Evolutionary conservation across 768 basidiomycete species (phyloP).

Genomic region (Phlebiopsis flavidoalba): DNA sequence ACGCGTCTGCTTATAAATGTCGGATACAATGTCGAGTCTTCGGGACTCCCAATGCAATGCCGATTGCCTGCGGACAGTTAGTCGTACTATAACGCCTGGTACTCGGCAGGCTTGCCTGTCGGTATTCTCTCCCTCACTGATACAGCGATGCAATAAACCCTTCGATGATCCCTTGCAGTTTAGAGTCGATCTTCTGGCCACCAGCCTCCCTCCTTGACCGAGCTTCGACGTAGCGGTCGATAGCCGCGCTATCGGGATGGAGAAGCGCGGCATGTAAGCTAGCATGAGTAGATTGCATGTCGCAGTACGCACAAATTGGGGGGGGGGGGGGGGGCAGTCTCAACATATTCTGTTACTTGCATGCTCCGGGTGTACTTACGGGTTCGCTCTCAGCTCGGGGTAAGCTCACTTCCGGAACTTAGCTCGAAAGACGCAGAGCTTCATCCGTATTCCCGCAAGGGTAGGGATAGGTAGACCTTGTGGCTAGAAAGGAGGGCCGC

Average conservation of each 20-base stretch:
- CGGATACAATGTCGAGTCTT: constrained; percentile 80
- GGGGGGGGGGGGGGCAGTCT: too few relatives aligned
- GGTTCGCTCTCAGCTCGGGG: constrained; percentile 72
- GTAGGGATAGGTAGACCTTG: constrained; percentile 98
- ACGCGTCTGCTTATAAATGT: constrained; percentile 65
- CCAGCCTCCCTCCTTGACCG: constrained; percentile 51
- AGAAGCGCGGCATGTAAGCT: neutral
- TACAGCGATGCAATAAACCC: constrained; percentile 82
- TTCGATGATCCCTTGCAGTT: constrained; percentile 82
- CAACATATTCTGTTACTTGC: constrained; percentile 91
- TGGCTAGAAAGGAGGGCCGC: constrained; percentile 94
- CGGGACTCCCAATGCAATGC: constrained; percentile 91
- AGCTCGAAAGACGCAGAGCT: constrained; percentile 92
- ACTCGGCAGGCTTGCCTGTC: constrained; percentile 59
- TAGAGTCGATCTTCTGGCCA: constrained; percentile 67
- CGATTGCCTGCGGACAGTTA: constrained; percentile 62
- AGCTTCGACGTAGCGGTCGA: constrained; percentile 84
- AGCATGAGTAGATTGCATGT: neutral
- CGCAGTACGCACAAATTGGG: constrained; percentile 69
- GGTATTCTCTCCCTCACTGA: constrained; percentile 90
- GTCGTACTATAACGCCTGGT: neutral
- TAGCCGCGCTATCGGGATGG: constrained; percentile 77
- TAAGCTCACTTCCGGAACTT: constrained; percentile 85
- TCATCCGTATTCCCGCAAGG: constrained; percentile 95
- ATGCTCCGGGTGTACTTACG: constrained; percentile 50